Evolutionary conservation across 2,329 filamentous ascomycete genomes (phyloP).

Genomic region (Diaporthe eres): DNA sequence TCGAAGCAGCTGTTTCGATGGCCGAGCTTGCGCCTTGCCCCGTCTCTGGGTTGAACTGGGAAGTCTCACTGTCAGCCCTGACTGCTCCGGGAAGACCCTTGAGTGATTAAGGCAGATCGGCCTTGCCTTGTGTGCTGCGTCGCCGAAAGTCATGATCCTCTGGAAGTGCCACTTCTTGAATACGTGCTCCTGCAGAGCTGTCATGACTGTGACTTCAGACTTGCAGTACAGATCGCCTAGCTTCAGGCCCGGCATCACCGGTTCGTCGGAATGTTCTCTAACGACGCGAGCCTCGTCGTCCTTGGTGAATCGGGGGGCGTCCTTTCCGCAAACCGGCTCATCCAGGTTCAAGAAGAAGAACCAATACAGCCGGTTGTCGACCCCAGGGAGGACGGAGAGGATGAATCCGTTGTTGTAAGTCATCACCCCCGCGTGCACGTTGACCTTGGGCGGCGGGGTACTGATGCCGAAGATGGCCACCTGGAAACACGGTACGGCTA

Average conservation of each 20-base stretch:
- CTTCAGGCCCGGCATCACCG: background rate
- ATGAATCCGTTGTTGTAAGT: background rate
- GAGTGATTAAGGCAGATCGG: background rate
- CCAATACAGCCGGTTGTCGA: background rate
- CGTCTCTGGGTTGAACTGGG: background rate
- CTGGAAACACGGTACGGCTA: background rate
- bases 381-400: background rate
- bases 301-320: background rate
- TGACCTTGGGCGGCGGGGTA: background rate
- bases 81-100: too few species aligned
- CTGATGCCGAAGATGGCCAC: background rate
- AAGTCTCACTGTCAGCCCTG: too few species aligned
- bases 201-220: background rate
- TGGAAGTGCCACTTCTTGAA: background rate
- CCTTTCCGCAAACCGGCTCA: background rate
- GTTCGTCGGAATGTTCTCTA: background rate
- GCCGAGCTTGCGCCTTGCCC: background rate
- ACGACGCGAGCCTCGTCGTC: background rate
- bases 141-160: background rate
- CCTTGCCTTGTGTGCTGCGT: background rate
- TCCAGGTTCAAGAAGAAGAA: background rate
- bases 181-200: background rate
- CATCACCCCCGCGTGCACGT: background rate
- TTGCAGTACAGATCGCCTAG: background rate
- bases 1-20: background rate